Conservation (phyloP, 345 rosid genomes). For the Eutrema japonicum region DNA sequence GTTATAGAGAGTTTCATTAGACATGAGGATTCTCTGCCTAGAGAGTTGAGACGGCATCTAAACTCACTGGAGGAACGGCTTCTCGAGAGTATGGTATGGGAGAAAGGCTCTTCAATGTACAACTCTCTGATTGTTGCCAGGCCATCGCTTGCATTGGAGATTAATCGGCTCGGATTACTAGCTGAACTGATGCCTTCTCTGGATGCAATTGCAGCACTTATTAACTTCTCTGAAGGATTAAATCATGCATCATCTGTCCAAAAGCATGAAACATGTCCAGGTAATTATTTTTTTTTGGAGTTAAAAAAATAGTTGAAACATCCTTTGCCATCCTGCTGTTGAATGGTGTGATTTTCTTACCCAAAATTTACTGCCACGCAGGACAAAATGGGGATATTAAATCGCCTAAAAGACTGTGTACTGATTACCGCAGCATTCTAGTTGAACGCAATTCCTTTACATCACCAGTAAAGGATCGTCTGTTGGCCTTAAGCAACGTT, state of each 20-base stretch:
- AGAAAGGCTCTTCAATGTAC: conserved; percentile 95
- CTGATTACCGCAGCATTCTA: conserved; percentile 80
- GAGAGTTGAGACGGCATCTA: conserved; percentile 94
- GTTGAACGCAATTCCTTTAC: conserved; percentile 84
- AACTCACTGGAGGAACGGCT: conserved; percentile 96
- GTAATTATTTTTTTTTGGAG: conserved; percentile 39
- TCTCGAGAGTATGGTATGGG: conserved; percentile 99
- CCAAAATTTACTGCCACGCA: conserved; percentile 45
- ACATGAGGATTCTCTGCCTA: conserved; percentile 95
- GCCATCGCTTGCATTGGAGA: conserved; percentile 66
- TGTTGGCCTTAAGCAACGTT: conserved; percentile 57
- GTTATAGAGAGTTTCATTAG: conserved; percentile 97
- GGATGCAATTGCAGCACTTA: conserved; percentile 78
- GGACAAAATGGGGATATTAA: conserved; percentile 88
- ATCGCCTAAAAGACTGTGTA: conserved; percentile 68
- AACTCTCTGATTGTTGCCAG: conserved; percentile 90
- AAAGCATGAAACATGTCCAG: conserved; percentile 63
- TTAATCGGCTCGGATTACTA: conserved; percentile 66
- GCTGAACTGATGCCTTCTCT: conserved; percentile 90
- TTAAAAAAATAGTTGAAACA: not conserved
- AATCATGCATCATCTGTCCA: conserved; percentile 49
- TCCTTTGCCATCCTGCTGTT: conserved; percentile 10
- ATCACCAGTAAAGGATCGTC: conserved; percentile 82
- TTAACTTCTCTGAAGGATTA: conserved; percentile 58
- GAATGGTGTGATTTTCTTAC: conserved; percentile 17